phyloP scores from a whole-genome alignment of 306 rosid species.

The Styphnolobium japonicum region DNA sequence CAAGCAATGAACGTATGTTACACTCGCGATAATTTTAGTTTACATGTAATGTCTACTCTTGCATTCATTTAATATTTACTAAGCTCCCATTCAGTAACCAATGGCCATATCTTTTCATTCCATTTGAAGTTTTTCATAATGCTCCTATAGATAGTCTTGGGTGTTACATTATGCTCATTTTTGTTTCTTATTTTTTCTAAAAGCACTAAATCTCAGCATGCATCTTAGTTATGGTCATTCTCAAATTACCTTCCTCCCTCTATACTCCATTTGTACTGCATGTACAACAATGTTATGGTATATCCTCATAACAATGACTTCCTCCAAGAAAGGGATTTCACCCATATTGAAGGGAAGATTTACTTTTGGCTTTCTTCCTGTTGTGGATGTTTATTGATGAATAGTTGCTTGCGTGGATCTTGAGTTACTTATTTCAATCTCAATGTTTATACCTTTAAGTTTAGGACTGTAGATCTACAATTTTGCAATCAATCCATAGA shows the following conservation, averaged over 20 bases:
- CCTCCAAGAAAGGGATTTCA: background rate
- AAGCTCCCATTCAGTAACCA: slow-evolving; percentile 9
- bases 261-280: background rate
- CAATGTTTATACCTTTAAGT: background rate
- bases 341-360: background rate
- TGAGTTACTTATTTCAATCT: background rate
- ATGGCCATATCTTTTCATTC: slow-evolving; percentile 1
- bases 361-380: background rate
- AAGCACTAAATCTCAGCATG: background rate
- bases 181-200: too few relatives aligned
- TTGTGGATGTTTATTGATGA: background rate
- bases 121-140: background rate
- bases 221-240: background rate
- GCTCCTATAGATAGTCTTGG: background rate
- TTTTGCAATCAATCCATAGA: background rate
- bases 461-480: background rate
- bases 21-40: slow-evolving; percentile 4
- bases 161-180: background rate
- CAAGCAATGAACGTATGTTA: slow-evolving; percentile 77
- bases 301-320: background rate
- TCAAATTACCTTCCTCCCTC: too few relatives aligned
- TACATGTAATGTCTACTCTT: background rate
- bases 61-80: slow-evolving; percentile 9
- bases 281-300: background rate
- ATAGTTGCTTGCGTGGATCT: background rate